These are phyloP conservation scores for Corynespora cassiicola DNA, from an alignment of 2,329 filamentous ascomycete species.

Conservation along the genomic window DNA sequence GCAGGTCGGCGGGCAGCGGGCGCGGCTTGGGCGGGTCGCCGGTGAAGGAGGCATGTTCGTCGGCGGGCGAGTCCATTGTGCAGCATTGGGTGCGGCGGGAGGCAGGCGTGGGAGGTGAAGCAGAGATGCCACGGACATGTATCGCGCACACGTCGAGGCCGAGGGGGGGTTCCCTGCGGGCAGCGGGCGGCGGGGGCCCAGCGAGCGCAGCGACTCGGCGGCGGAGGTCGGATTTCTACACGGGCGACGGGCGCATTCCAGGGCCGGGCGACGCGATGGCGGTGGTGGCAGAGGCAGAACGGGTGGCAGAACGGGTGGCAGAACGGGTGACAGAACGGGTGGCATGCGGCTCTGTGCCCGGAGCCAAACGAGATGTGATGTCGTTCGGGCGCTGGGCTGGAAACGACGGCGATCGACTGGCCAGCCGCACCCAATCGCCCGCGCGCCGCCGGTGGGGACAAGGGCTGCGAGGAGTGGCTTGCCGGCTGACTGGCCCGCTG, in stretches of 20 bases:
- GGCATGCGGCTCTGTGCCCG: neutral
- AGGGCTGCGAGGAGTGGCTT: conserved; percentile 1
- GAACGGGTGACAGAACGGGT: too few relatives aligned
- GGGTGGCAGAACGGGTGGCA: too few relatives aligned
- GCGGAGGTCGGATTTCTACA: conserved; percentile 1
- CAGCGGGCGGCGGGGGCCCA: neutral
- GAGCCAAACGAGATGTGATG: conserved; percentile 5
- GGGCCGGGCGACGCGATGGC: too few relatives aligned
- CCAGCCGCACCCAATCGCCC: conserved; percentile 5
- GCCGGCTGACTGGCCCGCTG: too few relatives aligned
- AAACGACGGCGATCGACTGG: conserved; percentile 6
- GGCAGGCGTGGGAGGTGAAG: neutral
- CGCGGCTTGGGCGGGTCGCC: conserved; percentile 45
- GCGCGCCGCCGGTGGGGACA: conserved; percentile 5
- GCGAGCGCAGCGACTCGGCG: neutral
- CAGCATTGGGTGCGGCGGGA: conserved; percentile 26
- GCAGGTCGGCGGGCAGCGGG: conserved; percentile 81
- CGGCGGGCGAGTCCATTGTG: conserved; percentile 43
- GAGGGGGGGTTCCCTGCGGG: neutral
- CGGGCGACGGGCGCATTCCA: too few relatives aligned
- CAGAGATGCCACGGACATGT: neutral
- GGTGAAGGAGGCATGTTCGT: conserved; percentile 42
- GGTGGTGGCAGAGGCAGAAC: too few relatives aligned
- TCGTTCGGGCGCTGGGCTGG: conserved; percentile 8
- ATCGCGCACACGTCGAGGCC: neutral